Conservation (phyloP, 2,329 filamentous ascomycete genomes). For the Trichophyton equinum region DNA sequence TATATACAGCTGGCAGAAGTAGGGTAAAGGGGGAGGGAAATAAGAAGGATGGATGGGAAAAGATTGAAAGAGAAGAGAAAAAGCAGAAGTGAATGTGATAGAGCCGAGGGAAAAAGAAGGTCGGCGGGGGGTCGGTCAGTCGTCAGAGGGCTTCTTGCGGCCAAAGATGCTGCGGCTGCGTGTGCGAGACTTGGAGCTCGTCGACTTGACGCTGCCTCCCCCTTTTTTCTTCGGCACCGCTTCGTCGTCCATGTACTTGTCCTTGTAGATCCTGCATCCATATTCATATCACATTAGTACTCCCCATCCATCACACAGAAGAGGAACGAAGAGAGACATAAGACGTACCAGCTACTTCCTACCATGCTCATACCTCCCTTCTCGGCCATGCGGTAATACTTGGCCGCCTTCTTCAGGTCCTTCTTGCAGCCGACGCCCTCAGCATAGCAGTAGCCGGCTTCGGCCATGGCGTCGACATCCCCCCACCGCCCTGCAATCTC, state of each 20-base stretch:
- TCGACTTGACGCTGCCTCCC: constrained; percentile 49
- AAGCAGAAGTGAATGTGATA: not conserved
- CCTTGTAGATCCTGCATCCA: constrained; percentile 72
- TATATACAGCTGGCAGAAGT: not conserved
- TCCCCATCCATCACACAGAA: not conserved
- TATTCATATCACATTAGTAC: constrained; percentile 8
- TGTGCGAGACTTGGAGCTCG: constrained; percentile 43
- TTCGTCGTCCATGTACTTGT: constrained; percentile 72
- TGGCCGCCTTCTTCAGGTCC: constrained; percentile 85
- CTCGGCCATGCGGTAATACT: constrained; percentile 80
- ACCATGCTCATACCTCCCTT: constrained; percentile 94
- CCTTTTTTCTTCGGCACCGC: constrained; percentile 43
- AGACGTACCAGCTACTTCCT: constrained; percentile 83
- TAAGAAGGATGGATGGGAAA: constrained; percentile 4
- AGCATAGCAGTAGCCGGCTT: constrained; percentile 92
- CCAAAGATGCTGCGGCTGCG: constrained; percentile 54
- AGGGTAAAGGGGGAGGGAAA: not conserved
- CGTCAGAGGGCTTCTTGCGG: constrained; percentile 38
- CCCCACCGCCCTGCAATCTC: constrained; percentile 95
- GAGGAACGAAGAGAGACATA: no score
- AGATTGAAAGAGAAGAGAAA: not conserved
- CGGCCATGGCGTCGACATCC: constrained; percentile 82
- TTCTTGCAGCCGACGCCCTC: constrained; percentile 92
- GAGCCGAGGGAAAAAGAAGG: not conserved
- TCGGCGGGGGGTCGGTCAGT: not conserved